These are phyloP conservation scores for Primulina eburnea DNA, from an alignment of 257 asterid species.

Conservation along the genomic window DNA sequence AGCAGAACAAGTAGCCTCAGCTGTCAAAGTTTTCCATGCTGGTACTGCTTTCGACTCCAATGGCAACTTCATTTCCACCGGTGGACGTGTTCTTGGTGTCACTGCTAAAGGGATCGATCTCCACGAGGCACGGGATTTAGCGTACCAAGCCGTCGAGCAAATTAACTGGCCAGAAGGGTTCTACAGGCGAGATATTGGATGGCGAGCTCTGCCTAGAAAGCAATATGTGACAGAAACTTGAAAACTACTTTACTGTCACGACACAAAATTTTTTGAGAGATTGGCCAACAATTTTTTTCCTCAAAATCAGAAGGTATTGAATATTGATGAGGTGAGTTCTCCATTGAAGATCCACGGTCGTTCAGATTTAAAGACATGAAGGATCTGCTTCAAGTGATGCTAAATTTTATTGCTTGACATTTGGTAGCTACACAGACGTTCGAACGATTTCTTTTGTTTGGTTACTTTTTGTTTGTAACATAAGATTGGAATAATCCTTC, in stretches of 20 bases:
- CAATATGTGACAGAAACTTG: conserved; percentile 20
- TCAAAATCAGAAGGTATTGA: not conserved
- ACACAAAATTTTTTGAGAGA: not conserved
- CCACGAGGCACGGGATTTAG: conserved; percentile 77
- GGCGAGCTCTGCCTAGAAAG: conserved; percentile 64
- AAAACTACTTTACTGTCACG: not conserved
- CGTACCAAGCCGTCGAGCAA: conserved; percentile 66
- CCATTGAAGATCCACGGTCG: not conserved
- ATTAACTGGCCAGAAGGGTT: conserved; percentile 76
- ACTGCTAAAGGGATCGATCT: conserved; percentile 80
- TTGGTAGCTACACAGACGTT: not conserved
- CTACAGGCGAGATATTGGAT: conserved; percentile 80
- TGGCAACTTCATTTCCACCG: conserved; percentile 70
- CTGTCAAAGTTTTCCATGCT: conserved; percentile 77
- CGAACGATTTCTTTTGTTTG: too few species aligned
- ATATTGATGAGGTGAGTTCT: not conserved
- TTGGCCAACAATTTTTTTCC: not conserved
- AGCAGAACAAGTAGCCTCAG: conserved; percentile 66
- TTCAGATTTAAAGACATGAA: not conserved
- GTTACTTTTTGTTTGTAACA: not conserved
- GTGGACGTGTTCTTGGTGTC: conserved; percentile 92
- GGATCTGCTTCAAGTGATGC: not conserved
- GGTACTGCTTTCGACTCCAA: conserved; percentile 64
- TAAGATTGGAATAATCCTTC: too few species aligned
- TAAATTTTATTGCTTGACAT: not conserved